A percentile compares a stretch with the other conserved stretches of the same genome.
These are phyloP conservation scores for Penicillium angulare DNA, from an alignment of 495 filamentous ascomycete genomes.

Conservation along the genomic window DNA sequence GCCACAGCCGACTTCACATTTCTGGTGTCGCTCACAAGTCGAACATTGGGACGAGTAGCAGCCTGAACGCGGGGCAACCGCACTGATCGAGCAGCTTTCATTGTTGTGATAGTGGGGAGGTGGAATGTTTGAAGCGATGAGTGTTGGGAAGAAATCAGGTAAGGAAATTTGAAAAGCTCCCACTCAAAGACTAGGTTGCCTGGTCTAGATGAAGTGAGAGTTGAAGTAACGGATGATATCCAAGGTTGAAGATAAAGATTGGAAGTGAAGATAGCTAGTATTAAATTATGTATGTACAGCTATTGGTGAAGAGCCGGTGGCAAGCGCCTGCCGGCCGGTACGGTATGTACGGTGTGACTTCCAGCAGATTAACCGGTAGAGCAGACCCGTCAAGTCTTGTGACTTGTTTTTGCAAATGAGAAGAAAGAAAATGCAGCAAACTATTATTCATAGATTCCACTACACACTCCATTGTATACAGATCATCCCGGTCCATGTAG, in stretches of 20 bases:
- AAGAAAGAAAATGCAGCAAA: background rate
- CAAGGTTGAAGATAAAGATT: slow-evolving; percentile 9
- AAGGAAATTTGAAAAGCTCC: no score
- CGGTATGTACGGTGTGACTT: slow-evolving; percentile 23
- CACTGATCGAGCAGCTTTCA: slow-evolving; percentile 35
- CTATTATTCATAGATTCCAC: slow-evolving; percentile 15
- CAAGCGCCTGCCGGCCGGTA: slow-evolving; percentile 24
- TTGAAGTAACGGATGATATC: no score
- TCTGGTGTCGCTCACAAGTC: slow-evolving; percentile 40
- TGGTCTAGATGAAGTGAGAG: background rate
- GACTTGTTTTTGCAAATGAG: background rate
- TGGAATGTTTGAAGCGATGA: background rate
- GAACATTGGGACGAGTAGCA: slow-evolving; percentile 11
- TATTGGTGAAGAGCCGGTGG: slow-evolving; percentile 19
- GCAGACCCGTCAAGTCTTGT: background rate
- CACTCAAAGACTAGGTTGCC: background rate
- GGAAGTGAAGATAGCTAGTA: slow-evolving; percentile 9
- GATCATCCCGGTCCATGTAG: slow-evolving; percentile 3
- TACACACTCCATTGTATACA: no score
- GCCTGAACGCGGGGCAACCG: slow-evolving; percentile 25
- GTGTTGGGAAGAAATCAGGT: background rate
- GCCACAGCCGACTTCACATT: slow-evolving; percentile 38
- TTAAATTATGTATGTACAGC: slow-evolving; percentile 2
- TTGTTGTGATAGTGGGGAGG: slow-evolving; percentile 2
- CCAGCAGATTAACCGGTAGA: background rate